These are phyloP conservation scores for Penicillium sp. DNA, from an alignment of 2,329 filamentous ascomycete genomes.

Conservation along the genomic window DNA sequence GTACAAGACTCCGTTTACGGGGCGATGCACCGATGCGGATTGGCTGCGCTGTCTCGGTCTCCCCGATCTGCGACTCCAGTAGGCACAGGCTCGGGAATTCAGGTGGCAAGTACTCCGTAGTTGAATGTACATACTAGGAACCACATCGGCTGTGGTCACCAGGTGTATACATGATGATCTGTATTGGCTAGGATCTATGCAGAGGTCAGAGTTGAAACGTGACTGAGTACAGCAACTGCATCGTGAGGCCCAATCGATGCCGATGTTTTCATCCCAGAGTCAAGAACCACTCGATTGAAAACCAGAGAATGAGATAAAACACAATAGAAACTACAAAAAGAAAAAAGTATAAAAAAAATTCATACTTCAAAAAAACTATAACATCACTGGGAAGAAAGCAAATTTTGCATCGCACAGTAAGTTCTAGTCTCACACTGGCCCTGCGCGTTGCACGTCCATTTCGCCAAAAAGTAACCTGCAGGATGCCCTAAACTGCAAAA, in stretches of 20 bases:
- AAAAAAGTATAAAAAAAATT: neutral
- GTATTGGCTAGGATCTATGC: neutral
- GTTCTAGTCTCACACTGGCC: slow-evolving; percentile 20
- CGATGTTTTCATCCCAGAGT: slow-evolving; percentile 18
- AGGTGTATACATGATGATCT: neutral
- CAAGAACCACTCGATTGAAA: slow-evolving; percentile 3
- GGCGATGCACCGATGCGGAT: neutral
- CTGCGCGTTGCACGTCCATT: slow-evolving; percentile 32
- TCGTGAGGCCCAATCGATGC: slow-evolving; percentile 6
- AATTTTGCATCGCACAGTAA: slow-evolving; percentile 19
- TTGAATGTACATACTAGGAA: too few species aligned
- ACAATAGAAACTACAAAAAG: neutral
- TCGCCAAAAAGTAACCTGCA: slow-evolving; percentile 28
- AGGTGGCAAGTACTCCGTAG: slow-evolving; percentile 16
- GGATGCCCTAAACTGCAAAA: slow-evolving; percentile 33
- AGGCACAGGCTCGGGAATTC: slow-evolving; percentile 3
- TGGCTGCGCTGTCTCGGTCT: slow-evolving; percentile 19
- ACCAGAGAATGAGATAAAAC: neutral
- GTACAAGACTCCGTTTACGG: slow-evolving; percentile 2
- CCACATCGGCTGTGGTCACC: neutral
- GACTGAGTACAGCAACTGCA: neutral
- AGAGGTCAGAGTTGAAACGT: slow-evolving; percentile 20
- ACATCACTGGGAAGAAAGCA: neutral
- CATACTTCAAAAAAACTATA: neutral
- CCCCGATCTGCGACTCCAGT: slow-evolving; percentile 23